Evolutionary conservation across 371 early-diverging fungal species (phyloP).

Genomic region (Rhizopus arrhizus): DNA sequence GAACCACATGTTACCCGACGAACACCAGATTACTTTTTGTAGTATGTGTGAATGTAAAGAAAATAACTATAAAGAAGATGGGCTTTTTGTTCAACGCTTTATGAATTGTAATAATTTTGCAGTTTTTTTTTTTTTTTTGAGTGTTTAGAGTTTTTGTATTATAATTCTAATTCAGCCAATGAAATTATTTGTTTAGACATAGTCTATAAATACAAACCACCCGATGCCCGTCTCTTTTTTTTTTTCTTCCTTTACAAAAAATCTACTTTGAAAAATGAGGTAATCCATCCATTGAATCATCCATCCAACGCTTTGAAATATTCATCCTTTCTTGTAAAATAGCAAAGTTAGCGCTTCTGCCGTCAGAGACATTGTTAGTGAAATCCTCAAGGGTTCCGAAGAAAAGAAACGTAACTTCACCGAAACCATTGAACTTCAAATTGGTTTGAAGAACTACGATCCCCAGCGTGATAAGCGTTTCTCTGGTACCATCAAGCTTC

Average conservation of each 20-base stretch:
- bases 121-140: neutral
- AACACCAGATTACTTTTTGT: conserved; percentile 99
- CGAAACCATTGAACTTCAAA: conserved; percentile 97
- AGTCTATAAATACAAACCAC: too few species aligned
- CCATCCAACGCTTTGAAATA: conserved; percentile 20
- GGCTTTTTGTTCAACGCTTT: neutral
- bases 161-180: too few species aligned
- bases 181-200: too few species aligned
- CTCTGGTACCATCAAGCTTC: conserved; percentile 38
- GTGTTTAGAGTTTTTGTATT: too few species aligned
- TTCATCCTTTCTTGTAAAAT: conserved; percentile 20
- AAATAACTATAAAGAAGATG: neutral
- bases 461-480: conserved; percentile 57
- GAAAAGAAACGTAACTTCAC: conserved; percentile 91
- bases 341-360: conserved; percentile 87
- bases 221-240: too few species aligned
- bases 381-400: conserved; percentile 73
- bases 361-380: conserved; percentile 80
- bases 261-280: conserved; percentile 19
- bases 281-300: conserved; percentile 23
- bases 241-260: too few species aligned
- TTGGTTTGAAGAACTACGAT: conserved; percentile 99
- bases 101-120: too few species aligned
- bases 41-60: conserved; percentile 12
- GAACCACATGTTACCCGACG: conserved; percentile 98